Evolutionary conservation across 2,329 filamentous ascomycete genomes (phyloP).

Genomic region (Ophiocordyceps camponoti-rufipedis): DNA sequence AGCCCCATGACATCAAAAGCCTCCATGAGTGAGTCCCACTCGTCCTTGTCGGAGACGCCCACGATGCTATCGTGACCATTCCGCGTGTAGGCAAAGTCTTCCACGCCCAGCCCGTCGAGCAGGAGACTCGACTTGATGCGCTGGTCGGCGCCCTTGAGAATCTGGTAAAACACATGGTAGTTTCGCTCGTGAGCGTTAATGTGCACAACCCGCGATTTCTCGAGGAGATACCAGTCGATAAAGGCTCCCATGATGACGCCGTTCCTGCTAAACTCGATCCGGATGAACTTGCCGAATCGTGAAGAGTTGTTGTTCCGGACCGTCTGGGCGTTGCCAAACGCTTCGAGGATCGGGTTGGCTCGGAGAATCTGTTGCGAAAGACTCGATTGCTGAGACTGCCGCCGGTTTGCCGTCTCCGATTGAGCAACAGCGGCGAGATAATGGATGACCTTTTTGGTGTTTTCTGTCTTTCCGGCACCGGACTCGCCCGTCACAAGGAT

Average conservation of each 20-base stretch:
- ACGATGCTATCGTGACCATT: conserved; percentile 82
- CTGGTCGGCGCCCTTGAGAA: conserved; percentile 65
- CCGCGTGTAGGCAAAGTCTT: conserved; percentile 81
- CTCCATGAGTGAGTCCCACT: conserved; percentile 81
- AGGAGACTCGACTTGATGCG: conserved; percentile 60
- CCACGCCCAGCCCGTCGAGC: conserved; percentile 54
- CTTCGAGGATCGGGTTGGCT: conserved; percentile 92
- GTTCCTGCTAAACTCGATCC: conserved; percentile 78
- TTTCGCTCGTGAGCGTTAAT: conserved; percentile 80
- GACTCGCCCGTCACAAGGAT: conserved; percentile 97
- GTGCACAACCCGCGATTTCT: conserved; percentile 92
- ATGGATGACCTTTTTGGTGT: conserved; percentile 98
- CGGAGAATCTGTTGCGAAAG: conserved; percentile 91
- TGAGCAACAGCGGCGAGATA: conserved; percentile 90
- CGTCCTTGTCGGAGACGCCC: conserved; percentile 75
- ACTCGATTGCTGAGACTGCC: conserved; percentile 51
- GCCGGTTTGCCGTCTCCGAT: conserved; percentile 51
- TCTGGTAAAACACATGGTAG: conserved; percentile 95
- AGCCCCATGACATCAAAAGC: conserved; percentile 93
- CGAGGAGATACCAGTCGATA: conserved; percentile 95
- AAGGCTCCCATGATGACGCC: conserved; percentile 90
- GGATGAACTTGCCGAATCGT: conserved; percentile 94
- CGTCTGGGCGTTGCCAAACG: conserved; percentile 95
- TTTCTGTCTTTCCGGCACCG: conserved; percentile 94
- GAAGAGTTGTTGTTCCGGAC: conserved; percentile 98